These are phyloP conservation scores for Letharia lupina DNA, from an alignment of 495 filamentous ascomycete species.

Conservation along the genomic window DNA sequence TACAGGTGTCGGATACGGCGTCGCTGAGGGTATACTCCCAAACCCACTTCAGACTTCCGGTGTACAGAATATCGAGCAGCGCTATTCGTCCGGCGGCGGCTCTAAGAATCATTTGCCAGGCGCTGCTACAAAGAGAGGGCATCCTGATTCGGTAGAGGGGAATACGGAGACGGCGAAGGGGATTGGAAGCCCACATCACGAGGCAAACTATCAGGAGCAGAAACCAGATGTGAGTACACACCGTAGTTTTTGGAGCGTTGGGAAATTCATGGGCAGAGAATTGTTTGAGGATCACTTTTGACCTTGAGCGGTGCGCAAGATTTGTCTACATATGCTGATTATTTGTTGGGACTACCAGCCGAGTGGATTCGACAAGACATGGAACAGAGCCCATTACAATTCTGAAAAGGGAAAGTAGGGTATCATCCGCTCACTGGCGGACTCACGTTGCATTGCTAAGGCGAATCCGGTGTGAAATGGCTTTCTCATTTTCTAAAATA, in stretches of 20 bases:
- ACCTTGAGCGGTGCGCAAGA: neutral
- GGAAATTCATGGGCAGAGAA: neutral
- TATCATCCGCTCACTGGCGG: neutral
- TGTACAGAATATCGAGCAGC: constrained; percentile 29
- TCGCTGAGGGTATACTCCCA: constrained; percentile 8
- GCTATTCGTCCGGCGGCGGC: constrained; percentile 28
- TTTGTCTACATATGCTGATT: neutral
- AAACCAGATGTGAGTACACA: constrained; percentile 23
- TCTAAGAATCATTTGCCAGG: constrained; percentile 27
- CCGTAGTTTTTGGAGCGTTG: neutral
- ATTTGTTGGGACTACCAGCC: neutral
- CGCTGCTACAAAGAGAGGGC: constrained; percentile 20
- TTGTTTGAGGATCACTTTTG: neutral
- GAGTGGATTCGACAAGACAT: constrained; percentile 17
- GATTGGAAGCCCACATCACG: constrained; percentile 23
- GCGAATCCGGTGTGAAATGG: neutral
- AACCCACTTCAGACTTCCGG: constrained; percentile 23
- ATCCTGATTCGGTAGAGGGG: constrained; percentile 17
- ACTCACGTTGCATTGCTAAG: constrained; percentile 1
- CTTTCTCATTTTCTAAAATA: neutral
- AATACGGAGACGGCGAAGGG: constrained; percentile 22
- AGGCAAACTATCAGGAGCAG: constrained; percentile 25
- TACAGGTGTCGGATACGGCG: neutral
- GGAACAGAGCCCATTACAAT: constrained; percentile 13
- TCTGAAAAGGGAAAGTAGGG: constrained; percentile 16